Evolutionary conservation across 83 land plant species (phyloP).

Genomic region (Picea abies): DNA sequence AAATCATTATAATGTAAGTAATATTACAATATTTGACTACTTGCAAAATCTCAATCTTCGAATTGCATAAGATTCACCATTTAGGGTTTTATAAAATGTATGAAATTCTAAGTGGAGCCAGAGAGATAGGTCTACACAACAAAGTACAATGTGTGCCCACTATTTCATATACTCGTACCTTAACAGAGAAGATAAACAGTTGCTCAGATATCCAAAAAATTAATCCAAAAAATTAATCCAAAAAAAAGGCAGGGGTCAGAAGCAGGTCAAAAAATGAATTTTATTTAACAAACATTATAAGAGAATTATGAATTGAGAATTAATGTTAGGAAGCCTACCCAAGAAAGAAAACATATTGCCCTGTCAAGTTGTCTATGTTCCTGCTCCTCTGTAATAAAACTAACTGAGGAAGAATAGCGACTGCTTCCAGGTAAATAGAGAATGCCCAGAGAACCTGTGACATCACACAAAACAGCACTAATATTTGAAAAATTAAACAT

Average conservation of each 20-base stretch:
- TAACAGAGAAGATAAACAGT: background rate
- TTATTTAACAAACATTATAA: background rate
- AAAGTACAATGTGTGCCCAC: background rate
- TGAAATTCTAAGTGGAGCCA: background rate
- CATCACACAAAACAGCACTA: background rate
- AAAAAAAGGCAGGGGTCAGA: background rate
- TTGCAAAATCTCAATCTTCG: background rate
- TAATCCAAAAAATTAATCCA: constrained; percentile 13
- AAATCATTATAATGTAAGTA: background rate
- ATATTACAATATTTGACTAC: background rate
- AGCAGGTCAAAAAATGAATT: background rate
- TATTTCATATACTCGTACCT: background rate
- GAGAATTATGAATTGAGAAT: background rate
- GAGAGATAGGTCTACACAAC: background rate
- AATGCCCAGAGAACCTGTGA: constrained; percentile 86
- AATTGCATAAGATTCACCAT: background rate
- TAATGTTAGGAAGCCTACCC: constrained; percentile 54
- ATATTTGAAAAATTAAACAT: background rate
- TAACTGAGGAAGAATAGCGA: constrained; percentile 92
- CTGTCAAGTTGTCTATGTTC: constrained; percentile 94
- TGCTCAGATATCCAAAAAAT: background rate
- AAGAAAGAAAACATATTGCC: constrained; percentile 91
- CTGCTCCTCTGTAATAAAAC: constrained; percentile 83
- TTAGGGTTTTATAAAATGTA: background rate
- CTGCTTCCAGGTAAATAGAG: constrained; percentile 91